phyloP scores from a whole-genome alignment of 2,329 filamentous ascomycete species.

The Colletotrichum abscissum region DNA sequence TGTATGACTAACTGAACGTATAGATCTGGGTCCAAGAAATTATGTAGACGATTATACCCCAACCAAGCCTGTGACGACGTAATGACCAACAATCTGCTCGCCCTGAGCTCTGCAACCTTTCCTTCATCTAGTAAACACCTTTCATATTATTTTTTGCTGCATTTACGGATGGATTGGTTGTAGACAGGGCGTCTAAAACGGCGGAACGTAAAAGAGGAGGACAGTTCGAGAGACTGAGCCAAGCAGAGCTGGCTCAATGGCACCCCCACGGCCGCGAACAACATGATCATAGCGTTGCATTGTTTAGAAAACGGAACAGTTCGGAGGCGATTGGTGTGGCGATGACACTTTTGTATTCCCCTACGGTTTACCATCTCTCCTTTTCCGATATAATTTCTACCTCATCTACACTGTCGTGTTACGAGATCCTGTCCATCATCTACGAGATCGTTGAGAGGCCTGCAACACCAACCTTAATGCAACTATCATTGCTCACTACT shows the following conservation, averaged over 20 bases:
- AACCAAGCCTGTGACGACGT: slow-evolving; percentile 40
- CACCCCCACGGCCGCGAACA: slow-evolving; percentile 31
- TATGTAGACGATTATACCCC: slow-evolving; percentile 47
- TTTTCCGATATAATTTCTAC: slow-evolving; percentile 19
- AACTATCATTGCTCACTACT: neutral
- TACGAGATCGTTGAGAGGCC: neutral
- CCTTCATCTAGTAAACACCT: slow-evolving; percentile 13
- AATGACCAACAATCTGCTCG: slow-evolving; percentile 45
- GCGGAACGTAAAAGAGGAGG: neutral
- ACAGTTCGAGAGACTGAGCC: slow-evolving; percentile 19
- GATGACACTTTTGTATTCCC: slow-evolving; percentile 4
- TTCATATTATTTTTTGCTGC: slow-evolving; percentile 20
- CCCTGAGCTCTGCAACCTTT: slow-evolving; percentile 24
- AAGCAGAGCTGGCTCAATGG: slow-evolving; percentile 38
- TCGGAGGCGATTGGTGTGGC: neutral
- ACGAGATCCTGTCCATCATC: neutral
- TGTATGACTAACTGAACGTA: slow-evolving; percentile 39
- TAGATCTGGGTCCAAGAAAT: slow-evolving; percentile 62
- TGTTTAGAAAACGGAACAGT: slow-evolving; percentile 21
- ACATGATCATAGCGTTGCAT: slow-evolving; percentile 34
- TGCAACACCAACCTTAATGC: neutral
- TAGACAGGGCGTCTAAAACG: slow-evolving; percentile 33
- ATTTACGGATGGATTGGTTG: slow-evolving; percentile 30
- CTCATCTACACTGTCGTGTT: neutral
- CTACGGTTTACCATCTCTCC: neutral